Evolutionary conservation across 169 alveolate genomes (phyloP), one percentile per base, ranked within the genome.

Genomic region (Miamiensis avidus): DNA sequence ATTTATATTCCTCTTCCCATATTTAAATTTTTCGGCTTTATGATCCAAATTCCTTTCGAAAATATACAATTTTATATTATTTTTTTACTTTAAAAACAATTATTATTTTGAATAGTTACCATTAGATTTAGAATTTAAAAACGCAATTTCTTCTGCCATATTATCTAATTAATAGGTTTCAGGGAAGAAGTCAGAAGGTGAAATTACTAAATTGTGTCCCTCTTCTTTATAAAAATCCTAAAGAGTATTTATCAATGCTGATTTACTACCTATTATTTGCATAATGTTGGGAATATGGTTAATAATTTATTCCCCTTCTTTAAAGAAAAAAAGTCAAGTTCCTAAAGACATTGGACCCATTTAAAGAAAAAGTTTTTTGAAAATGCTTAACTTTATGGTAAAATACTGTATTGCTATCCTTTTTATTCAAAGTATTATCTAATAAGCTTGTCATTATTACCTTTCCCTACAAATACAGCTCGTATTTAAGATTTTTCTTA

Each of bases 221-320:
- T 91, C 91, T 28, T 72, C 65, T 27, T 78, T 84, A 31, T n/a
- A 65, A 64, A 84, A 75, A 29, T 89, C 78, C 73, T 89, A 91
- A 0, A 91, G 72, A 29, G 91, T 81, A 15, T 93, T 90, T 0
- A 91, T 69, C 34, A 93, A 85, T 0, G 93, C 82, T 31, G 89
- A 81, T 75, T 93, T 93, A 27, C 78, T 86, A 0, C 93, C 89
- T 27, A 90, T 72, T 28, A 84, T 82, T n/a, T 77, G 75, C 49
- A 77, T 74, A 1, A 92, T 84, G 76, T 93, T 93, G 0, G 95
- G 91, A 65, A 93, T 89, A 78, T 93, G 95, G 76, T 91, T 93
- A 0, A 93, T 93, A 25, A 93, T 85, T 49, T 93, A 90, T 30
- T 75, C 29, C 25, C 88, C 92, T 81, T 90, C 92, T 65, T 78